Base-by-base conservation (phyloP, 1,139 yeast species). In the Nakaseomyces bracarensis region DNA sequence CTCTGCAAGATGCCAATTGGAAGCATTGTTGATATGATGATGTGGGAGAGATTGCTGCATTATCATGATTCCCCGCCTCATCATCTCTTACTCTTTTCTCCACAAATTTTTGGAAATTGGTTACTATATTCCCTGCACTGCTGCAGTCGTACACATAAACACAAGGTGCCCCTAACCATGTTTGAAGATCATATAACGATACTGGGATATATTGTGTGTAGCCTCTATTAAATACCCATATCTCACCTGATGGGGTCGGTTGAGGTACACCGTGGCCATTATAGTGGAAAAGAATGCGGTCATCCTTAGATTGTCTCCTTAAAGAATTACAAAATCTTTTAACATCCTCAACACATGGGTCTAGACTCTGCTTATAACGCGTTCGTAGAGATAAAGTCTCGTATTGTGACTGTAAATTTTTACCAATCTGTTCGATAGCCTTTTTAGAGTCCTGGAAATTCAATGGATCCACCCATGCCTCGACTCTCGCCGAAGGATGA, bases 181-280 rank as follows among this genome's bases (percentile, higher is more conserved):
- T 82, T 58, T 91, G 98, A 42, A 91, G 68, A 57, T 93, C 98
- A 59, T 85, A 87, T 18, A 91, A 66, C 4, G 96, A 84, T 2
- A 91, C 93, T 1, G 99, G 99, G 47, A 91, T 91, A 60, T 91
- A 91, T 64, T 91, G 98, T 1, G 98, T 91, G 61, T 89, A 93
- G 1, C 96, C 96, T 52, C 96, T 70, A 62, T 91, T 91, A 66
- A 91, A 91, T 13, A 93, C 97, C 99, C 99, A 91, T 18, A 91
- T 86, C 58, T 91, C 99, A n/a, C 99, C 99, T 42, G 89, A 79
- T 22, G 87, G 78, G 0, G 98, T 93, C 0, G 99, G 98, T 51
- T 87, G 87, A 0, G 99, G 99, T 2, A 91, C 99, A 14, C 99
- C 99, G 58, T 91, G 99, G 3, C 99, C 99, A 56, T 91, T 91